These are phyloP conservation scores for Penicillium sp. DNA, from an alignment of 2,329 filamentous ascomycete genomes.

Conservation along the genomic window DNA sequence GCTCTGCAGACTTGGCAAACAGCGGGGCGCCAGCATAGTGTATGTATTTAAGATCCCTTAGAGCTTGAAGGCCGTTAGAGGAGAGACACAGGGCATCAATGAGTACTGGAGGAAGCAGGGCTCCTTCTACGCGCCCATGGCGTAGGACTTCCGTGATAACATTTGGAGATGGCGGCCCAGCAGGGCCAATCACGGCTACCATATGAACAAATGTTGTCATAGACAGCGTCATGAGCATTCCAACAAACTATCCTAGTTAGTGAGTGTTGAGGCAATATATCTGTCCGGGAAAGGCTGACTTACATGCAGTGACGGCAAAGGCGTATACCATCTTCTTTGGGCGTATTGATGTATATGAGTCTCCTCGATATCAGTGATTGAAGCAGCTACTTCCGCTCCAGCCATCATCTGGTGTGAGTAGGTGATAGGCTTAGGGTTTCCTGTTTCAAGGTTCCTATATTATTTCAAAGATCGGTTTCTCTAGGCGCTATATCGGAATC, in stretches of 20 bases:
- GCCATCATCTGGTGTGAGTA: conserved; percentile 26
- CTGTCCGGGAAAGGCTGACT: neutral
- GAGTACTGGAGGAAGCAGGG: conserved; percentile 20
- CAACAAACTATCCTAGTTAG: conserved; percentile 13
- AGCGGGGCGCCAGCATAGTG: conserved; percentile 28
- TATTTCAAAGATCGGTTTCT: neutral
- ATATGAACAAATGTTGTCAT: conserved; percentile 17
- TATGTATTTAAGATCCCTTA: conserved; percentile 16
- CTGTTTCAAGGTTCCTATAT: neutral
- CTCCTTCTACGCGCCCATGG: conserved; percentile 15
- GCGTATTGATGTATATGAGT: conserved; percentile 11
- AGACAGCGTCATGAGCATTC: conserved; percentile 18
- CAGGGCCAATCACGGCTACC: conserved; percentile 19
- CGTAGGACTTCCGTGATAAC: conserved; percentile 18
- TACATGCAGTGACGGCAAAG: conserved; percentile 26
- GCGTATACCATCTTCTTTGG: conserved; percentile 19
- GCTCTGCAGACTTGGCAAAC: conserved; percentile 23
- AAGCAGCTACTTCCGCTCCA: conserved; percentile 2
- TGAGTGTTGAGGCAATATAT: neutral
- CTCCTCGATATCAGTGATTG: conserved; percentile 9
- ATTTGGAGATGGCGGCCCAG: conserved; percentile 9
- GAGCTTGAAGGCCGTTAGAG: conserved; percentile 10
- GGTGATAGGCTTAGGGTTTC: conserved; percentile 22
- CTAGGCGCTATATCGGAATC: neutral
- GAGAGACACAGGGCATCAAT: conserved; percentile 23